These are phyloP conservation scores for Xylaria polymorpha DNA, from an alignment of 2,329 filamentous ascomycete species.

Conservation along the genomic window DNA sequence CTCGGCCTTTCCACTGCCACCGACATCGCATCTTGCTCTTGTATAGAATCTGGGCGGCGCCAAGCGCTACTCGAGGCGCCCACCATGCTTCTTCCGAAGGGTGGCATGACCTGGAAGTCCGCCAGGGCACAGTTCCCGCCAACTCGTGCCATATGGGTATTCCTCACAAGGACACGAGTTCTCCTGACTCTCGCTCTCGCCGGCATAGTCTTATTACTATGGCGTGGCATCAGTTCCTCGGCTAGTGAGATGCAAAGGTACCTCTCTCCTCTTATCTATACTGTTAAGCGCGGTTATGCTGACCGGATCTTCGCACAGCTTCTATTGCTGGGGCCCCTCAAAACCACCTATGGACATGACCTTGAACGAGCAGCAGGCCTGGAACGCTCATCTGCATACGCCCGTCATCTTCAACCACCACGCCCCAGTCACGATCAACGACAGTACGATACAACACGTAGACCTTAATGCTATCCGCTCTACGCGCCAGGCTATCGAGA, in stretches of 20 bases:
- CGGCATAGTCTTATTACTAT: conserved; percentile 82
- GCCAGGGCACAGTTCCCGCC: conserved; percentile 83
- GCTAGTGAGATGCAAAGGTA: conserved; percentile 93
- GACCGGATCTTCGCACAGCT: conserved; percentile 65
- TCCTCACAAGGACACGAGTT: conserved; percentile 81
- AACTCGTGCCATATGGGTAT: conserved; percentile 75
- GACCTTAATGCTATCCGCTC: conserved; percentile 88
- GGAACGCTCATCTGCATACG: conserved; percentile 89
- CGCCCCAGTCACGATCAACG: conserved; percentile 85
- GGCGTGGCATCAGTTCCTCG: conserved; percentile 84
- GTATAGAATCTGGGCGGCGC: conserved; percentile 53
- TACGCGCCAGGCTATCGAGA: conserved; percentile 79
- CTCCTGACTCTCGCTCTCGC: conserved; percentile 77
- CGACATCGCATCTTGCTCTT: conserved; percentile 33
- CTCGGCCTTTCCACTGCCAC: conserved; percentile 7
- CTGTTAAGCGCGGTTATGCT: conserved; percentile 32
- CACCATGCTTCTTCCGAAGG: conserved; percentile 89
- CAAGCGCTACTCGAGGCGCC: conserved; percentile 55
- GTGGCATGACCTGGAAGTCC: conserved; percentile 92
- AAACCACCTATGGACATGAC: conserved; percentile 98
- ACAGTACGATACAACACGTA: conserved; percentile 79
- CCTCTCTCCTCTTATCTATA: conserved; percentile 24
- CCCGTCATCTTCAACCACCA: conserved; percentile 98
- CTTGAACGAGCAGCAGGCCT: conserved; percentile 87
- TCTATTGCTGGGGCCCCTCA: conserved; percentile 95